Base-by-base conservation (phyloP, 2,329 filamentous ascomycete species). In the Sclerotinia glacialis region DNA sequence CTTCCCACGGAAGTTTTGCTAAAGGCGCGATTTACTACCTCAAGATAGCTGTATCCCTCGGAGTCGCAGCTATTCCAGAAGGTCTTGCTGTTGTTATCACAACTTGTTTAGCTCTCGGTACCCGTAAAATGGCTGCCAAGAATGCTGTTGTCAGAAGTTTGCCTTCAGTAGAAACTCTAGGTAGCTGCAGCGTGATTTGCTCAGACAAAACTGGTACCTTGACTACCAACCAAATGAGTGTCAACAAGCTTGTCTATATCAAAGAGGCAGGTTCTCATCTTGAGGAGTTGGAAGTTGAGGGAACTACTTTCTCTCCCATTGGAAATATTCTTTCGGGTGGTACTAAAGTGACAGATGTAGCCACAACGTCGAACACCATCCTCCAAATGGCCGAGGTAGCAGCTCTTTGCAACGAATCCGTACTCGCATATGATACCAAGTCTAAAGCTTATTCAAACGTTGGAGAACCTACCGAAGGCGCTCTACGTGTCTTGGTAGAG, bases 21-120 rank as follows among this genome's bases (percentile, higher is more conserved):
- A 99, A 98, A 83, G 95, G 95, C 68, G 95, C 95, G 68, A 98
- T 99, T 76, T 99, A 99, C 84, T 99, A 99, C 79, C 87, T 99
- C 74, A 99, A 99, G 84, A 99, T 99, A 77, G 95, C 95, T 52
- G 96, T 99, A 52, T 99, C 95, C 60, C 90, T 99, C 47, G 96
- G 95, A 79, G 95, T 99, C 52, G 95, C 95, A 56, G 95, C 96
- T 71, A 99, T 99, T 76, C 95, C 95, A 0, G 95, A 99, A 81
- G 95, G 96, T 78, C 85, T 99, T 55, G 95, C 95, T 42, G 95
- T 98, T 64, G 96, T 99, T 72, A 99, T 99, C 73, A 99, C 95
- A n/a, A 98, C 95, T 40, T 99, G 95, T 79, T 83, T 99, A 69
- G 95, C 95, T 70, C 85, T 99, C 42, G 95, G 96, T 73, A 99